Evolutionary conservation across 2,329 filamentous ascomycete species (phyloP).

Genomic region (Aspergillus felis): DNA sequence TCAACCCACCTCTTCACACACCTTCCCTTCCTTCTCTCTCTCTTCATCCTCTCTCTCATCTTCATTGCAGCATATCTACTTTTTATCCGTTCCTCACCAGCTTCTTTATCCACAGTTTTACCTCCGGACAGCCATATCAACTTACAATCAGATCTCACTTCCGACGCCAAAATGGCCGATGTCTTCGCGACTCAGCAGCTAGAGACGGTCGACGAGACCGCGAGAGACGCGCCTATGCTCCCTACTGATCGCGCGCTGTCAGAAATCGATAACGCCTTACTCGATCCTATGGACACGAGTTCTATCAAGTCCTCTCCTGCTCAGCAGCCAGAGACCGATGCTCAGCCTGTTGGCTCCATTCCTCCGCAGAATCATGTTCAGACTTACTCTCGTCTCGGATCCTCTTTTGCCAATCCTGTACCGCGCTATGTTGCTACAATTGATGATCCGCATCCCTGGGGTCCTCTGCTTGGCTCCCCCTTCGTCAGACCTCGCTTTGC

Average conservation of each 20-base stretch:
- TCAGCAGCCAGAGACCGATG: neutral
- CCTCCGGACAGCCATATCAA: neutral
- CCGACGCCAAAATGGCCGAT: constrained; percentile 10
- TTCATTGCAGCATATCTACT: neutral
- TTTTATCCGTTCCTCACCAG: neutral
- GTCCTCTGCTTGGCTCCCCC: constrained; percentile 1
- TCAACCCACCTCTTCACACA: neutral
- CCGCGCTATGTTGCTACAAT: neutral
- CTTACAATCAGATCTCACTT: neutral
- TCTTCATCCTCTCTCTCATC: neutral
- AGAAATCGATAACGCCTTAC: neutral
- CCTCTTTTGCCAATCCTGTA: neutral
- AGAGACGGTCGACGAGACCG: constrained; percentile 8
- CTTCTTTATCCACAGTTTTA: neutral
- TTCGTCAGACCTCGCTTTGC: constrained; percentile 2
- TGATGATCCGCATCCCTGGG: neutral
- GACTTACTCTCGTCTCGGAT: neutral
- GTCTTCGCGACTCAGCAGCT: constrained; percentile 4
- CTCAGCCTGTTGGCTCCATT: neutral
- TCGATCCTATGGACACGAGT: constrained; percentile 18
- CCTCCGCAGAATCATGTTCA: neutral
- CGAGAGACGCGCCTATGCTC: constrained; percentile 9
- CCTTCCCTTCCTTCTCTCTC: neutral
- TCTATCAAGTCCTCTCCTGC: constrained; percentile 1
- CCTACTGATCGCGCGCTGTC: constrained; percentile 2